Conservation (phyloP, 2,329 filamentous ascomycete species). For the Epichloe festucae region DNA sequence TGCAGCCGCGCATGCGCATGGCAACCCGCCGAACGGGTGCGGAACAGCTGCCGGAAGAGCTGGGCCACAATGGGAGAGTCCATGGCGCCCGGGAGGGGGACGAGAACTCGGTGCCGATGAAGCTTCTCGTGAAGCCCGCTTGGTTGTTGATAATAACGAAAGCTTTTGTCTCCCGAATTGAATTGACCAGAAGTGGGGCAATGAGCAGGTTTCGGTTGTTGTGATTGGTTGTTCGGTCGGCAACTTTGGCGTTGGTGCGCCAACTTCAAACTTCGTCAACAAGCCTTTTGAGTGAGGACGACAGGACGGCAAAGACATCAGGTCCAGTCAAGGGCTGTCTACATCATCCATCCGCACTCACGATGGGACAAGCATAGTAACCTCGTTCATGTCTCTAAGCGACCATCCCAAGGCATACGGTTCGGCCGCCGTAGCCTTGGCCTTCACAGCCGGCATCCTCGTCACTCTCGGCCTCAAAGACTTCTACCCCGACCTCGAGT, state of each 20-base stretch:
- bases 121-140: background rate
- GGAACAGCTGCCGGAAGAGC: constrained; percentile 77
- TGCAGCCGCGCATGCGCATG: constrained; percentile 14
- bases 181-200: background rate
- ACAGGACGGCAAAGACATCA: too few species aligned
- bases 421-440: constrained; percentile 51
- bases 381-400: constrained; percentile 41
- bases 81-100: constrained; percentile 38
- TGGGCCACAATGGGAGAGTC: constrained; percentile 67
- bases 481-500: constrained; percentile 61
- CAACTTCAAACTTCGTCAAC: too few species aligned
- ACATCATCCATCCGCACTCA: background rate
- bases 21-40: constrained; percentile 36
- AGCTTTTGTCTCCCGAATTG: background rate
- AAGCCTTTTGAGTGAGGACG: too few species aligned
- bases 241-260: too few species aligned
- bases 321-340: background rate
- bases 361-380: background rate
- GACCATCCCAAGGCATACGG: constrained; percentile 50
- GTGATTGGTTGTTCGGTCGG: background rate
- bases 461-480: constrained; percentile 70
- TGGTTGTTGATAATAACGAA: background rate
- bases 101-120: background rate
- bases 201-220: background rate
- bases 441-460: constrained; percentile 66